phyloP scores from a whole-genome alignment of 23 red algal species.

The Gracilaria domingensis region DNA sequence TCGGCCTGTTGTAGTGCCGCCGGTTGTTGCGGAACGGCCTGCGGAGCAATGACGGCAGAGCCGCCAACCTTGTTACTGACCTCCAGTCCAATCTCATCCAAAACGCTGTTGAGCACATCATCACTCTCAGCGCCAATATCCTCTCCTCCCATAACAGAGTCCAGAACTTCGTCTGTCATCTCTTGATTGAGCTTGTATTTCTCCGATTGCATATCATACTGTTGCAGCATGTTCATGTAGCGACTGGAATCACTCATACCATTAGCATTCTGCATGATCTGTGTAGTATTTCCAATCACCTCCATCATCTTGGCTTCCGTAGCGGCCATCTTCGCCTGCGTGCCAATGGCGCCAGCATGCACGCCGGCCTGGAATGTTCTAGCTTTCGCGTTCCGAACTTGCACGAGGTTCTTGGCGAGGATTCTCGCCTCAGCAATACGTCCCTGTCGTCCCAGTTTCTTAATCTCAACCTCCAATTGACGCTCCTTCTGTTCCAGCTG shows the following conservation, averaged over 20 bases:
- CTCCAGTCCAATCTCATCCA: constrained; percentile 98
- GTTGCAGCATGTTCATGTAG: constrained; percentile 73
- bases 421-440: constrained; percentile 84
- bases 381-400: constrained; percentile 67
- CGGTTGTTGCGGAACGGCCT: constrained; percentile 29
- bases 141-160: constrained; percentile 72
- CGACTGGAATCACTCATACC: constrained; percentile 73
- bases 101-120: constrained; percentile 89
- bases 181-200: constrained; percentile 93
- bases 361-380: constrained; percentile 75
- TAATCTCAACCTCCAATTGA: constrained; percentile 80
- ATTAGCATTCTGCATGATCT: constrained; percentile 88
- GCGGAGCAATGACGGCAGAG: constrained; percentile 32
- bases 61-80: constrained; percentile 61
- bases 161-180: constrained; percentile 89
- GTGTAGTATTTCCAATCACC: constrained; percentile 80
- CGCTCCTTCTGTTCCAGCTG: constrained; percentile 88
- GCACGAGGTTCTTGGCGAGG: constrained; percentile 92
- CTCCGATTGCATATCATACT: constrained; percentile 92
- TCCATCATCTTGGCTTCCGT: constrained; percentile 81
- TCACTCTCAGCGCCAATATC: constrained; percentile 86
- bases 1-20: constrained; percentile 27
- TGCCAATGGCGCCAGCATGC: constrained; percentile 85
- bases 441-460: constrained; percentile 69
- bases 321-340: constrained; percentile 80